Evolutionary conservation across 2,329 filamentous ascomycete species (phyloP).

Genomic region (Colletotrichum caudatum): DNA sequence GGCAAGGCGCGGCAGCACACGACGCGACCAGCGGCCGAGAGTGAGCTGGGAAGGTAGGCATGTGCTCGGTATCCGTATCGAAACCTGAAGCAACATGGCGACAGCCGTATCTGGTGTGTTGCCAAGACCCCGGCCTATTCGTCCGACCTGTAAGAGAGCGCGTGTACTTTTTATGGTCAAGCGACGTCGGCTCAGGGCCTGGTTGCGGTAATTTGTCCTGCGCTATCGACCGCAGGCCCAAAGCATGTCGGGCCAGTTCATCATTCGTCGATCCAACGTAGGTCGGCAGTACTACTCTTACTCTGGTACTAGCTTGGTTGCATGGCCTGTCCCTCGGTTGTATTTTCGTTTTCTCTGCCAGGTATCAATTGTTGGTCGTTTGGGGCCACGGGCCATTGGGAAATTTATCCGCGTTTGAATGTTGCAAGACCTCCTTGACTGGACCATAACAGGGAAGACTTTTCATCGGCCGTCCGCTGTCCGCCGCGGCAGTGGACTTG

Average conservation of each 20-base stretch:
- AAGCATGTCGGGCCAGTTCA: slow-evolving; percentile 26
- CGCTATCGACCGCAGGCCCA: slow-evolving; percentile 35
- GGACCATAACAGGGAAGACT: too few relatives aligned
- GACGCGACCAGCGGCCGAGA: slow-evolving; percentile 10
- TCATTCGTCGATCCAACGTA: slow-evolving; percentile 15
- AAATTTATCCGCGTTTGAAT: slow-evolving; percentile 23
- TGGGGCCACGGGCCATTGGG: slow-evolving; percentile 11
- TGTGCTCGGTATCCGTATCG: slow-evolving; percentile 24
- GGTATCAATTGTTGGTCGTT: slow-evolving; percentile 15
- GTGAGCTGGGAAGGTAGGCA: slow-evolving; percentile 25
- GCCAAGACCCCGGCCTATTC: slow-evolving; percentile 30
- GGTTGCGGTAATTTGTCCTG: slow-evolving; percentile 41
- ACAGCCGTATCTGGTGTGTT: slow-evolving; percentile 32
- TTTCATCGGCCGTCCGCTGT: not conserved
- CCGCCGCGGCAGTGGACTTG: slow-evolving; percentile 11
- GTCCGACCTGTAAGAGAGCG: slow-evolving; percentile 28
- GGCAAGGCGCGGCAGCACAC: slow-evolving; percentile 9
- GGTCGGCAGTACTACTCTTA: slow-evolving; percentile 17
- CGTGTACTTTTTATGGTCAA: slow-evolving; percentile 9
- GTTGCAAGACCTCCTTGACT: slow-evolving; percentile 31
- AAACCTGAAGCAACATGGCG: slow-evolving; percentile 23
- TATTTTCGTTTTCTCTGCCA: slow-evolving; percentile 1
- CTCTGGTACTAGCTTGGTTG: slow-evolving; percentile 15
- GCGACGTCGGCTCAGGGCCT: slow-evolving; percentile 37
- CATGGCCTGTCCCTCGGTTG: slow-evolving; percentile 14